Conservation (phyloP, 192 early-diverging fungal species). For the Backusella psychrophila region DNA sequence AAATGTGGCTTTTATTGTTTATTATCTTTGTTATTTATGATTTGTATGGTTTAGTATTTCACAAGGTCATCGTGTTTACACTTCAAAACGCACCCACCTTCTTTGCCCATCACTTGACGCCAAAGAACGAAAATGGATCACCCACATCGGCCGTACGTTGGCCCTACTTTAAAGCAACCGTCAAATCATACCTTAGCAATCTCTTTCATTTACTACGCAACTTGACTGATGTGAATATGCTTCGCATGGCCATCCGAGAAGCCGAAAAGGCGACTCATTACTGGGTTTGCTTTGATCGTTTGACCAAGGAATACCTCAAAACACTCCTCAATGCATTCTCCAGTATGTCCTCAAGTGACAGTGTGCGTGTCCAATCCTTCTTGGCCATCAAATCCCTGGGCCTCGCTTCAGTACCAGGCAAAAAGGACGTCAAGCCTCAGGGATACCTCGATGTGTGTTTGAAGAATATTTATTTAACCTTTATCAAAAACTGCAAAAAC, state of each 20-base stretch:
- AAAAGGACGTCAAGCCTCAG: constrained; percentile 11
- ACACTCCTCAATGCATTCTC: constrained; percentile 53
- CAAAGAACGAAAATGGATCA: constrained; percentile 21
- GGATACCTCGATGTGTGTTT: constrained; percentile 65
- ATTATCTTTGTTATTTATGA: neutral
- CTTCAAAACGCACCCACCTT: constrained; percentile 67
- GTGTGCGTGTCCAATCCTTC: constrained; percentile 79
- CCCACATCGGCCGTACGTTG: constrained; percentile 58
- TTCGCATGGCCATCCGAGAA: constrained; percentile 82
- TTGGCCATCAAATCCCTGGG: constrained; percentile 79
- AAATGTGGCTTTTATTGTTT: neutral
- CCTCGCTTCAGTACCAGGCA: constrained; percentile 26
- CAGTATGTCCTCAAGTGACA: constrained; percentile 56
- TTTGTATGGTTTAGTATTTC: constrained; percentile 61
- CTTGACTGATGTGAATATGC: constrained; percentile 83
- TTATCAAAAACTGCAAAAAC: constrained; percentile 71
- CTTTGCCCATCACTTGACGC: constrained; percentile 66
- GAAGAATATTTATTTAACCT: constrained; percentile 83
- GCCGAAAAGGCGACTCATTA: constrained; percentile 73
- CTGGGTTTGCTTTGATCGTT: constrained; percentile 79
- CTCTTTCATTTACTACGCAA: constrained; percentile 73
- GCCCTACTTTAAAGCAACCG: constrained; percentile 67
- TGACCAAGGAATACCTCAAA: constrained; percentile 82
- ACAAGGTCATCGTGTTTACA: constrained; percentile 73
- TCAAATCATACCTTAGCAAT: constrained; percentile 82